Evolutionary conservation across 768 basidiomycete species (phyloP), one percentile per base, ranked within the genome.

Genomic region (Fibroporia radiculosa): DNA sequence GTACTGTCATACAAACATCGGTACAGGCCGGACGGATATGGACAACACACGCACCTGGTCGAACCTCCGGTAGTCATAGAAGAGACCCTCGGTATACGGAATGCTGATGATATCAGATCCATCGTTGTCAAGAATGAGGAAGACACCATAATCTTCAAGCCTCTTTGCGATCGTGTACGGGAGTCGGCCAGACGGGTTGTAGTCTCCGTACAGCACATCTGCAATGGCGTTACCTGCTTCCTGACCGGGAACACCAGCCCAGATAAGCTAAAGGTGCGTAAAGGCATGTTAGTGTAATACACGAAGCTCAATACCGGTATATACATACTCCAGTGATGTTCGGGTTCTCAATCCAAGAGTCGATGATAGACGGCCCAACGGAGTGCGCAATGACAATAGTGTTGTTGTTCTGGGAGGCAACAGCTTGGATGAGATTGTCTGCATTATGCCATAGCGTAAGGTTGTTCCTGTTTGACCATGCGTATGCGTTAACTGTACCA

Each of bases 391-490:
- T 68, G 10, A 86, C 83, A 33, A 87, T 77, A 0, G 82, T 84
- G 62, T 86, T 86, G 56, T 75, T 74, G 62, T 80, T 80, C 54
- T 73, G 69, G 7, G 72, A 69, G 0, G 81, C 78, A 10, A 90
- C 84, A 0, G 83, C 75, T 6, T 70, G 65, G 28, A 93, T 75
- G 10, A 93, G 73, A 4, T 71, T 65, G 54, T 90, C 84, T 6
- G 84, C 88, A 28, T 72, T 74, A 45, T 75, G 71, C 86, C 86
- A 87, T 0, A 84, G 74, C 0, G 83, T 85, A 27, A 87, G 62
- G 62, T 87, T 87, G 40, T 77, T 75, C 39, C 74, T 74, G 39
- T 24, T 11, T 24, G 13, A 24, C 12, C 36, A 18, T 37, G n/a
- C n/a, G n/a, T n/a, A n/a, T n/a, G n/a, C n/a, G n/a, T n/a, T n/a